Evolutionary conservation across 2,329 filamentous ascomycete species (phyloP).

Genomic region (Aspergillus sp.): DNA sequence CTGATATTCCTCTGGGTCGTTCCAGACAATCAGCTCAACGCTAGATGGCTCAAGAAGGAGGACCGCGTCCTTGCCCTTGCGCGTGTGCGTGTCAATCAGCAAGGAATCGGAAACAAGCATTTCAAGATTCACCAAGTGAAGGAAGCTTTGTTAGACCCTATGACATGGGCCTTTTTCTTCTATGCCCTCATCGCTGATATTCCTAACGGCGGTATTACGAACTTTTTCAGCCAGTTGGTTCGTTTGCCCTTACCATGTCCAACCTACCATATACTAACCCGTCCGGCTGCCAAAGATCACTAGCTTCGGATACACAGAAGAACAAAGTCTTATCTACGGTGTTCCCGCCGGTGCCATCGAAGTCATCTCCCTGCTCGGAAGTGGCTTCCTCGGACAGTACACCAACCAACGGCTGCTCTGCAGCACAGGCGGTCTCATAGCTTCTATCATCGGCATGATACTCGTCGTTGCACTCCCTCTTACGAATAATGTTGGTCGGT

Average conservation of each 20-base stretch:
- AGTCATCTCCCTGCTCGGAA: slow-evolving; percentile 59
- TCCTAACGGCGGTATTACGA: slow-evolving; percentile 60
- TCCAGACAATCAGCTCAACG: slow-evolving; percentile 64
- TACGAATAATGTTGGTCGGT: slow-evolving; percentile 58
- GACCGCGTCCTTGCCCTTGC: slow-evolving; percentile 71
- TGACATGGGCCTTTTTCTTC: slow-evolving; percentile 63
- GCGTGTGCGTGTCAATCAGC: slow-evolving; percentile 72
- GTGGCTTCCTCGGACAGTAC: slow-evolving; percentile 59
- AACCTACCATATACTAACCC: neutral
- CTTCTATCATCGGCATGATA: slow-evolving; percentile 62
- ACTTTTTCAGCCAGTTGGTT: slow-evolving; percentile 63
- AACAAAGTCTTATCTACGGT: slow-evolving; percentile 66
- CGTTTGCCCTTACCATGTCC: slow-evolving; percentile 11
- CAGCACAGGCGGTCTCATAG: slow-evolving; percentile 53
- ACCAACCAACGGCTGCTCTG: slow-evolving; percentile 61
- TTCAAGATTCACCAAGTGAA: slow-evolving; percentile 69
- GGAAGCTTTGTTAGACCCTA: slow-evolving; percentile 59
- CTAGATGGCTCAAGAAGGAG: slow-evolving; percentile 63
- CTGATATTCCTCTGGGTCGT: slow-evolving; percentile 54
- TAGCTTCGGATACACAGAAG: slow-evolving; percentile 65
- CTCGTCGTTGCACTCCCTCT: slow-evolving; percentile 66
- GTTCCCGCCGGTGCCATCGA: slow-evolving; percentile 67
- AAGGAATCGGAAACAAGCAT: slow-evolving; percentile 70
- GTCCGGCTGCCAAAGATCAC: slow-evolving; percentile 46
- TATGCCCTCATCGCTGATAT: slow-evolving; percentile 60